These are phyloP conservation scores for Helicocarpus griseus DNA, from an alignment of 2,329 filamentous ascomycete species.

Conservation along the genomic window DNA sequence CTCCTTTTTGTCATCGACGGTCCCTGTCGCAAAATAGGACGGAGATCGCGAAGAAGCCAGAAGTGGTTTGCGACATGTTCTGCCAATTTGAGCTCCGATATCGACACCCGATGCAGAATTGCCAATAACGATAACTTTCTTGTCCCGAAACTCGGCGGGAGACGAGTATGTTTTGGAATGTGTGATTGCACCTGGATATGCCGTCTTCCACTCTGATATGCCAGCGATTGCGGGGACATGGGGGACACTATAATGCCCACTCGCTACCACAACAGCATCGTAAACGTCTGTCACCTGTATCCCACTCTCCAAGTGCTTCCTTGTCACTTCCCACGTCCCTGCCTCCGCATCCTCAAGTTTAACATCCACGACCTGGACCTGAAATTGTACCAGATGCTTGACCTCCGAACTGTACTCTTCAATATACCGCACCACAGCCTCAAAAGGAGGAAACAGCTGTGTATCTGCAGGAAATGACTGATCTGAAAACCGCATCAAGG, in stretches of 20 bases:
- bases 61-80: conserved; percentile 49
- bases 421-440: conserved; percentile 64
- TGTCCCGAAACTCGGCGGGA: conserved; percentile 51
- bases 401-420: conserved; percentile 61
- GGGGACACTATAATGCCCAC: conserved; percentile 63
- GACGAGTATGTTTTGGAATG: conserved; percentile 75
- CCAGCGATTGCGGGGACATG: conserved; percentile 55
- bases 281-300: conserved; percentile 42
- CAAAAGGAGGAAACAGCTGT: conserved; percentile 65
- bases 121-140: conserved; percentile 75
- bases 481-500: conserved; percentile 72
- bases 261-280: conserved; percentile 67
- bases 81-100: conserved; percentile 65
- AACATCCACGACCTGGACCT: conserved; percentile 58
- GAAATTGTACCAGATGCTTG: conserved; percentile 57
- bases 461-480: conserved; percentile 52
- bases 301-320: conserved; percentile 41
- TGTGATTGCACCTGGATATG: conserved; percentile 51
- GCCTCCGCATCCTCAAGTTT: conserved; percentile 26
- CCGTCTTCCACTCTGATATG: conserved; percentile 49
- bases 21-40: conserved; percentile 34
- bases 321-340: conserved; percentile 52
- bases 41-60: conserved; percentile 52
- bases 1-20: conserved; percentile 46
- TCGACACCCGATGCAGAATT: conserved; percentile 78